Percentiles rank a stretch among this genome's conserved stretches.
Conservation (phyloP, 345 rosid species). For the Excoecaria cochinchinensis region DNA sequence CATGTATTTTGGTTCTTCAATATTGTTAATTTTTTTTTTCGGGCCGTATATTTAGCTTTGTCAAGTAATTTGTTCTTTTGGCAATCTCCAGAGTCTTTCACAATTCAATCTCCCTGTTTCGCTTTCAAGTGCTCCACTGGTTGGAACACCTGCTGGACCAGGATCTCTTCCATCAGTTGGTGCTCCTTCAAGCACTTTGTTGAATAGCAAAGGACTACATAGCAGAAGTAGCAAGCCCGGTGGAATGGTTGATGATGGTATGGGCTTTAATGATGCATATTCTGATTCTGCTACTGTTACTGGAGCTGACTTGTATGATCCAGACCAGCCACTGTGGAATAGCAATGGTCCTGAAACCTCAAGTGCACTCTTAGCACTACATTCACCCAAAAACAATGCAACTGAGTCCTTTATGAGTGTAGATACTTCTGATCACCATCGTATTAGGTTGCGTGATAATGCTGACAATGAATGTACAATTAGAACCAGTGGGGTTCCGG, state of each 20-base stretch:
- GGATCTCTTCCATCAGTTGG: constrained; percentile 51
- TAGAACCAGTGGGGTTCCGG: constrained; percentile 31
- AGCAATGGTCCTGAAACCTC: constrained; percentile 66
- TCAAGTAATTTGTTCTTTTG: constrained; percentile 34
- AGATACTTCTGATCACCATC: constrained; percentile 46
- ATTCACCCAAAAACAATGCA: constrained; percentile 56
- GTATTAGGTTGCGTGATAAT: constrained; percentile 28
- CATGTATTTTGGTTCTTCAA: neutral
- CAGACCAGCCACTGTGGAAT: constrained; percentile 98
- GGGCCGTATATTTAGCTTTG: neutral
- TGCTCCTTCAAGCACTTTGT: constrained; percentile 48
- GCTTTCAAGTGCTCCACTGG: constrained; percentile 67
- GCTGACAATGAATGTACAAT: constrained; percentile 43
- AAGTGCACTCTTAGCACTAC: constrained; percentile 42
- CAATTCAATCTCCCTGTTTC: constrained; percentile 97
- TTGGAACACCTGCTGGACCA: constrained; percentile 55
- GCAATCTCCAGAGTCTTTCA: constrained; percentile 79
- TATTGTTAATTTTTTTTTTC: constrained; percentile 7
- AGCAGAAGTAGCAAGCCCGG: constrained; percentile 47
- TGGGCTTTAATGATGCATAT: constrained; percentile 56
- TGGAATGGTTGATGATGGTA: constrained; percentile 56
- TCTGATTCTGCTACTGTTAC: constrained; percentile 41
- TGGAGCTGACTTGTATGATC: constrained; percentile 90
- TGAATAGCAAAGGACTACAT: constrained; percentile 45
- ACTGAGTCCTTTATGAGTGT: constrained; percentile 46